Base-by-base conservation (phyloP, 2,329 filamentous ascomycete genomes). In the Colletotrichum sp. region DNA sequence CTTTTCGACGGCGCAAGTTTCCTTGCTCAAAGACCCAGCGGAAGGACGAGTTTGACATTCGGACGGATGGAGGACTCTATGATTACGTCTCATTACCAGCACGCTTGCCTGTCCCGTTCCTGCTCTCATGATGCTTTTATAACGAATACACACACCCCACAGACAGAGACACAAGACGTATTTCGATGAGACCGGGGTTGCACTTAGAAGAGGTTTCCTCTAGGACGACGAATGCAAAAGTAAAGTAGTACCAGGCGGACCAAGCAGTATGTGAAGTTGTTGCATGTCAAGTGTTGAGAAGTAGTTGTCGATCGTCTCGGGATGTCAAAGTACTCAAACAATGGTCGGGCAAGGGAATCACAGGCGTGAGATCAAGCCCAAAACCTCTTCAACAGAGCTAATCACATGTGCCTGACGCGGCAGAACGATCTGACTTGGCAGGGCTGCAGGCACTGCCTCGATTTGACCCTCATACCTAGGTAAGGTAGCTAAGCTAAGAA, bases 81-180 rank as follows among this genome's bases (percentile, higher is more conserved):
- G 71, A 66, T 70, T 66, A 61, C 60, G 26, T 62, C 61, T 66
- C 36, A 48, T 55, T 73, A 70, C 73, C 73, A 72, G 64, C 60
- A 71, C 56, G 32, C 66, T 70, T 73, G 69, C 55, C 73, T 73
- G 55, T 58, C 58, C 34, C 66, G 26, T 73, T 66, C 28, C 55
- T 70, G 62, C 69, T 76, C 52, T 52, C 65, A 73, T 55, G 52
- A 77, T 72, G 65, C 65, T 68, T 72, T 58, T 71, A 68, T 73
- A 72, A 75, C 73, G 69, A 77, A 76, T 66, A 69, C 64, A 71
- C 66, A 48, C 66, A 52, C 60, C 73, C 67, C 43, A 52, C 65
- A 36, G 64, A 73, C 73, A 65, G 69, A 73, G 38, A 68, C 55
- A 69, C 58, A 67, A 70, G 66, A 70, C 32, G 12, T 61, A 62